Base-by-base conservation (phyloP, 345 rosid genomes). In the Mallotus nudiflorus region DNA sequence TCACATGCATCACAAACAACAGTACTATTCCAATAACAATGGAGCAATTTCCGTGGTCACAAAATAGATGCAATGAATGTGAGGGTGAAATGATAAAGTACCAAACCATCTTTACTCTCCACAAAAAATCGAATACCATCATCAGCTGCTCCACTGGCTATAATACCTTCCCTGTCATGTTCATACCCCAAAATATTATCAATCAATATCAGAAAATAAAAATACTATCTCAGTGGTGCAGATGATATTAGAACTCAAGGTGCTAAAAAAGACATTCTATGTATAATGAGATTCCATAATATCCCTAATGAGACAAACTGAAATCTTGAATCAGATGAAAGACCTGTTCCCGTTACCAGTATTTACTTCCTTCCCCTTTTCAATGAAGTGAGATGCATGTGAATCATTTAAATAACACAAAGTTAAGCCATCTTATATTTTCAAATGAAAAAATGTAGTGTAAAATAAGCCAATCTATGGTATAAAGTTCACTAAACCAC, bases 101-200 rank as follows among this genome's bases (percentile, higher is more conserved):
- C 98, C 80, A 66, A 77, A 71, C 66, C 88, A 76, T 85, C 85
- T 82, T 84, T 86, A 82, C 78, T 77, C 77, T 89, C 91, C 69
- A 79, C 84, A 78, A 93, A 93, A 76, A 89, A 75, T 24, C 89
- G 71, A 60, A 93, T 75, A 40, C 94, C 96, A 85, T 89, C 88
- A 85, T 91, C 98, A 37, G 96, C 98, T 33, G 95, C 97, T 79
- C 94, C 98, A 83, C 88, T 91, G 45, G 87, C 96, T 78, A 93
- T 91, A 67, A 91, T 74, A 59, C 85, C 93, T 45, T 91, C 95
- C 82, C 98, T 40, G 49, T 16, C 73, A 77, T 27, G 66, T 55
- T 53, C 71, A 67, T 39, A 71, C 27, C 55, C 9, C 50, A 68
- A 24, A n/a, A 53, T 28, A 45, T 55, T 29, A 51, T 33, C 14